Conservation (phyloP, 768 basidiomycete genomes). For the Scleroderma citrinum region DNA sequence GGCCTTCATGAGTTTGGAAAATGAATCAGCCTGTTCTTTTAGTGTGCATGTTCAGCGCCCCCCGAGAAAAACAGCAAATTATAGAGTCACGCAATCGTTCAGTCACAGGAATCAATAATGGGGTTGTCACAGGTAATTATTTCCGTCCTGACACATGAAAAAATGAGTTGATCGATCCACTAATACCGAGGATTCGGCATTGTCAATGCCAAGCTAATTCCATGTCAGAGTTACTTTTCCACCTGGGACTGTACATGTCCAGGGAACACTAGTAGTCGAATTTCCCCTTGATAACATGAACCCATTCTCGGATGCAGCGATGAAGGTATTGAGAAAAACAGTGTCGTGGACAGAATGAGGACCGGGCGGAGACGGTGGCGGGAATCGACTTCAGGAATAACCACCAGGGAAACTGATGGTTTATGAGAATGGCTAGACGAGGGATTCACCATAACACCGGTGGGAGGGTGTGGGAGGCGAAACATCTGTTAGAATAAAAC, state of each 20-base stretch:
- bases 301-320: conserved; percentile 53
- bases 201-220: neutral
- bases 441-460: neutral
- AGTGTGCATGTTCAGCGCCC: too few relatives aligned
- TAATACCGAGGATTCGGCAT: neutral
- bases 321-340: conserved; percentile 25
- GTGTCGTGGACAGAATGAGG: neutral
- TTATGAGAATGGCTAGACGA: conserved; percentile 1
- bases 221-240: conserved; percentile 16
- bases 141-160: too few relatives aligned
- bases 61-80: too few relatives aligned
- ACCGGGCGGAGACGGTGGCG: neutral
- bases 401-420: conserved; percentile 19
- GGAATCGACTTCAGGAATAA: conserved; percentile 15
- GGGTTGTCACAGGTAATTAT: too few relatives aligned
- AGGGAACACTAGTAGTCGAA: conserved; percentile 12
- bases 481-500: conserved; percentile 33
- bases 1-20: too few relatives aligned
- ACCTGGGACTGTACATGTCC: conserved; percentile 41
- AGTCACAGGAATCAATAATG: too few relatives aligned
- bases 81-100: too few relatives aligned
- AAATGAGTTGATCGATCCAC: too few relatives aligned
- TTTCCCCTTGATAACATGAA: conserved; percentile 32
- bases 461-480: conserved; percentile 28
- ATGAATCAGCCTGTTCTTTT: too few relatives aligned